Conservation (phyloP, 306 rosid species). For the Echinosophora koreensis region DNA sequence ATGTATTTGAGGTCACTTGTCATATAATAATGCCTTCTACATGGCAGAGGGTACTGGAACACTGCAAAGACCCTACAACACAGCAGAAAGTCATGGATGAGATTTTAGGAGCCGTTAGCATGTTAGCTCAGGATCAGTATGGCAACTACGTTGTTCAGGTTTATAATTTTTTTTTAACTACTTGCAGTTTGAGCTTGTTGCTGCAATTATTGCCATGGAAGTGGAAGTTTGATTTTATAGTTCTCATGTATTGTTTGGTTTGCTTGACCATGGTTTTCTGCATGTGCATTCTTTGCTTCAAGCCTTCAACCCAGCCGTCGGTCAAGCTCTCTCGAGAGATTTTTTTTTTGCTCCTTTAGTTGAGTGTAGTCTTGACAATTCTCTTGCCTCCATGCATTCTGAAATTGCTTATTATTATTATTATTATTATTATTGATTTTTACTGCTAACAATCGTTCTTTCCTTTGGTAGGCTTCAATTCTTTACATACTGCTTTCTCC, state of each 20-base stretch:
- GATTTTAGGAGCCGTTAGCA: slow-evolving; percentile 89
- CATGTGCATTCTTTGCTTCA: neutral
- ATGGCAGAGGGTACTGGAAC: slow-evolving; percentile 92
- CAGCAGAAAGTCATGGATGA: slow-evolving; percentile 94
- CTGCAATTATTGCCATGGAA: neutral
- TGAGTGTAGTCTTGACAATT: neutral
- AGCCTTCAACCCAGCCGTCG: neutral
- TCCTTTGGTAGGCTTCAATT: neutral
- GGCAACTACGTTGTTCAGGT: slow-evolving; percentile 99
- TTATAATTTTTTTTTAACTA: slow-evolving; percentile 40
- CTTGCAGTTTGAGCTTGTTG: slow-evolving; percentile 1
- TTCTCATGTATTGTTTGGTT: neutral
- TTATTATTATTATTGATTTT: neutral
- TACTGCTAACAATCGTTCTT: neutral
- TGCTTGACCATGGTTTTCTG: neutral
- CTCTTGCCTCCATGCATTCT: neutral
- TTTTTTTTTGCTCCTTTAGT: neutral
- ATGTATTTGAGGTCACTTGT: neutral
- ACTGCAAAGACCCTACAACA: slow-evolving; percentile 71
- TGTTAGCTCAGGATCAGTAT: slow-evolving; percentile 97
- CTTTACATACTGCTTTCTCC: neutral
- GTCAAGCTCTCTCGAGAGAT: too few species aligned
- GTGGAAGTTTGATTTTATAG: neutral
- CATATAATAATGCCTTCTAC: slow-evolving; percentile 1
- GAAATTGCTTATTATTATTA: neutral